Evolutionary conservation across 1,284 basidiomycete species (phyloP).

Genomic region (Microbotryomycetes sp.): DNA sequence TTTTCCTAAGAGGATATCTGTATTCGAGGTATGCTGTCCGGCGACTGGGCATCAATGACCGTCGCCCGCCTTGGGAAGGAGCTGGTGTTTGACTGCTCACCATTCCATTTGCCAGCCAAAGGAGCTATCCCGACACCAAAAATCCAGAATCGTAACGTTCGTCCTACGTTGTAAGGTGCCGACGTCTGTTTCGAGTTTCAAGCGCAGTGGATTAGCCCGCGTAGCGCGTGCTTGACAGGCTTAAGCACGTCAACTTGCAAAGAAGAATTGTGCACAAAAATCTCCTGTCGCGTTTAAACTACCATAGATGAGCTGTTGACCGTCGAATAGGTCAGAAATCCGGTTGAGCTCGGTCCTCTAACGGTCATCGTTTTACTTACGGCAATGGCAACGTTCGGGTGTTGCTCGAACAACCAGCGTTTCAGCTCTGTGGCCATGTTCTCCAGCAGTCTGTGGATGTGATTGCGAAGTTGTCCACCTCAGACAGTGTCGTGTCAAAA

Average conservation of each 20-base stretch:
- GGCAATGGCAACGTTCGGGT: background rate
- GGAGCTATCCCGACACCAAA: conserved; percentile 15
- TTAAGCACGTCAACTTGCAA: no score
- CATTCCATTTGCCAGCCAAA: conserved; percentile 10
- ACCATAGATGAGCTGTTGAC: conserved; percentile 14
- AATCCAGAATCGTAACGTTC: conserved; percentile 10
- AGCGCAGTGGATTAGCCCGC: background rate
- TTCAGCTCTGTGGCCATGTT: background rate
- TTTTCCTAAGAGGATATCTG: conserved; percentile 1
- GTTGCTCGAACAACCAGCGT: background rate
- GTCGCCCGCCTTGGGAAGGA: no score
- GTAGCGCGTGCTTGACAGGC: background rate
- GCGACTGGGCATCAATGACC: background rate
- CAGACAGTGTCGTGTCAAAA: no score
- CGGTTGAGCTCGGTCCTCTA: no score
- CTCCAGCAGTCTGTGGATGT: no score
- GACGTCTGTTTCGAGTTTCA: background rate
- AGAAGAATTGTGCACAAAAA: conserved; percentile 4
- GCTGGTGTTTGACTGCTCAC: no score
- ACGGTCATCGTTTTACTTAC: background rate
- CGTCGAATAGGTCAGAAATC: no score
- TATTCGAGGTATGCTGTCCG: conserved; percentile 14
- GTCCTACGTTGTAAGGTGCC: background rate
- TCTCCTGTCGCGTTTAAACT: conserved; percentile 9
- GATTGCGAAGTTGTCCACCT: no score